A percentile compares a stretch with the other conserved stretches of the same genome.
Conservation (phyloP, 2,329 filamentous ascomycete species). For the Dactylonectria macrodidyma region DNA sequence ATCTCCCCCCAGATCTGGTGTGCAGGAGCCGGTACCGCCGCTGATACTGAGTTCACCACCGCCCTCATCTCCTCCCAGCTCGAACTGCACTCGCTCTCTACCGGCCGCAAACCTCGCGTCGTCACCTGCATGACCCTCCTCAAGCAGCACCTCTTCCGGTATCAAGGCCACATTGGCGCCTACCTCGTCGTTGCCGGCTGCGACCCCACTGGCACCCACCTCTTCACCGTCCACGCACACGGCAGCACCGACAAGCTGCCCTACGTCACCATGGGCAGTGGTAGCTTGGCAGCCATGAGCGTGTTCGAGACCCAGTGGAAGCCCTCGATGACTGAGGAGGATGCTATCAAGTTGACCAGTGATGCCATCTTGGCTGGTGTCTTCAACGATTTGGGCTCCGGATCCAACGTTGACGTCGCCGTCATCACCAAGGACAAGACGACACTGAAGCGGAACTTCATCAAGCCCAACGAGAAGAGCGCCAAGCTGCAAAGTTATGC, state of each 20-base stretch:
- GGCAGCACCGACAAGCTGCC: constrained; percentile 98
- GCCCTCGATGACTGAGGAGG: constrained; percentile 80
- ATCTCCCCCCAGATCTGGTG: constrained; percentile 99
- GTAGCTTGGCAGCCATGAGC: constrained; percentile 96
- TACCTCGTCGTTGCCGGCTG: constrained; percentile 98
- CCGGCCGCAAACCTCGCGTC: constrained; percentile 95
- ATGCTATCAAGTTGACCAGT: constrained; percentile 85
- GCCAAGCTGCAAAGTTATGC: constrained; percentile 95
- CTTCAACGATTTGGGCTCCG: constrained; percentile 97
- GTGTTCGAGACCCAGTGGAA: constrained; percentile 99
- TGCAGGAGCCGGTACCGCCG: constrained; percentile 96
- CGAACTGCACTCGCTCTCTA: constrained; percentile 96
- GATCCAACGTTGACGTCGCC: constrained; percentile 97
- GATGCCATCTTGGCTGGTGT: constrained; percentile 97
- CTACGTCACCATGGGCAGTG: constrained; percentile 99
- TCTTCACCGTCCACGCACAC: constrained; percentile 99
- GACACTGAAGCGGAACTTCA: constrained; percentile 91
- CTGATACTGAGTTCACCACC: constrained; percentile 99
- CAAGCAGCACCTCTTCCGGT: constrained; percentile 98
- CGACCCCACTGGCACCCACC: constrained; percentile 93
- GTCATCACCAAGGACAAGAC: constrained; percentile 97
- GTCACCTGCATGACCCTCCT: constrained; percentile 99
- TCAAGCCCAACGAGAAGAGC: constrained; percentile 91
- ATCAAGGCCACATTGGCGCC: constrained; percentile 97
- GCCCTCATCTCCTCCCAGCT: constrained; percentile 98